These are phyloP conservation scores for Cymodocea nodosa DNA, from an alignment of 116 monocot species.

Conservation along the genomic window DNA sequence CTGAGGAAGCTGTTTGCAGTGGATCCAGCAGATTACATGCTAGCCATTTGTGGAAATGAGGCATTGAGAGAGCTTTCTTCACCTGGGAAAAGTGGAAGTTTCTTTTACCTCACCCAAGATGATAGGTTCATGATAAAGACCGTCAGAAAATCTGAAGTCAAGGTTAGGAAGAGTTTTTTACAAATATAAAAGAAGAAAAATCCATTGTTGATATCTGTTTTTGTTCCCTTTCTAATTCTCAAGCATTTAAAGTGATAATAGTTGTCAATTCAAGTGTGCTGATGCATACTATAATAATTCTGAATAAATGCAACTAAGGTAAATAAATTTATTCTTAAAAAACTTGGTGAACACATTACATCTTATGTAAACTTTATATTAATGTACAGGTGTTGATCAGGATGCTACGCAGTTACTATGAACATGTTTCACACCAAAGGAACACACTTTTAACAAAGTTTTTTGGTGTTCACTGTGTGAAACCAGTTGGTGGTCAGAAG, in stretches of 20 bases:
- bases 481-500: slow-evolving; percentile 87
- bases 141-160: slow-evolving; percentile 93
- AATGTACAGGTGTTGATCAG: slow-evolving; percentile 66
- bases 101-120: slow-evolving; percentile 93
- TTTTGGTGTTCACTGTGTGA: slow-evolving; percentile 92
- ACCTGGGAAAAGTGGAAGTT: slow-evolving; percentile 95
- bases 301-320: too few species aligned
- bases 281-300: too few species aligned
- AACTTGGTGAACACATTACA: too few species aligned
- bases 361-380: neutral
- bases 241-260: too few species aligned
- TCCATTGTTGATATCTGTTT: too few species aligned
- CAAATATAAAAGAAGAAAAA: too few species aligned
- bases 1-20: slow-evolving; percentile 75
- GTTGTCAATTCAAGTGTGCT: too few species aligned
- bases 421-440: slow-evolving; percentile 48
- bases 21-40: slow-evolving; percentile 96
- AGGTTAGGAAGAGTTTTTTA: slow-evolving; percentile 28
- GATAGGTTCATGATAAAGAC: slow-evolving; percentile 96
- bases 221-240: too few species aligned
- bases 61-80: slow-evolving; percentile 85
- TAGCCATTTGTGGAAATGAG: slow-evolving; percentile 93
- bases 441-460: slow-evolving; percentile 84
- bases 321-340: too few species aligned
- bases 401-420: slow-evolving; percentile 79